A percentile compares a stretch with the other conserved stretches of the same genome.
Evolutionary conservation across 768 basidiomycete genomes (phyloP).

Genomic region (Gyrodon lividus): DNA sequence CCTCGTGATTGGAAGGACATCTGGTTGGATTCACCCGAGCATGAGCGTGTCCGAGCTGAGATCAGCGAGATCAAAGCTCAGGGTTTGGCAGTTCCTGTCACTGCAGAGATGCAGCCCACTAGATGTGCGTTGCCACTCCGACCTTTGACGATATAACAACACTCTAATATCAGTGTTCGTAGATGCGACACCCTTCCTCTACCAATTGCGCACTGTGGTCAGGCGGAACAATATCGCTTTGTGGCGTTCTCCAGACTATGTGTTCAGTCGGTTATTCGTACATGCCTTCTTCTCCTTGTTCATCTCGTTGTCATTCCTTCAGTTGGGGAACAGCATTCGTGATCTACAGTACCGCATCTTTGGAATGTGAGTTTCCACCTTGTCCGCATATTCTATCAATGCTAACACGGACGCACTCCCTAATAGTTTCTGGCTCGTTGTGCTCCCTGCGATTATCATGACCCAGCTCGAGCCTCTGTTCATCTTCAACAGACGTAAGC

Average conservation of each 20-base stretch:
- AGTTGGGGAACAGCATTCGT: slow-evolving; percentile 59
- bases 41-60: slow-evolving; percentile 37
- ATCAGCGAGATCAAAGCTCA: slow-evolving; percentile 48
- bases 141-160: not conserved
- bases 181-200: slow-evolving; percentile 76
- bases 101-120: slow-evolving; percentile 40
- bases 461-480: slow-evolving; percentile 72
- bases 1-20: slow-evolving; percentile 84
- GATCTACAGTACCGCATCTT: slow-evolving; percentile 82
- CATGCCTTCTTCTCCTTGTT: slow-evolving; percentile 69
- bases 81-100: slow-evolving; percentile 42
- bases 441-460: slow-evolving; percentile 76
- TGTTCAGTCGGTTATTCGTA: slow-evolving; percentile 79
- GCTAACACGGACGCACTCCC: not conserved
- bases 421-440: slow-evolving; percentile 60
- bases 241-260: slow-evolving; percentile 84
- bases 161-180: not conserved
- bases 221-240: slow-evolving; percentile 66
- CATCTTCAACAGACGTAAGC: slow-evolving; percentile 61
- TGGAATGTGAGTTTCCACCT: slow-evolving; percentile 52
- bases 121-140: slow-evolving; percentile 49
- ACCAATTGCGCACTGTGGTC: slow-evolving; percentile 70
- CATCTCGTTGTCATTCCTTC: slow-evolving; percentile 77
- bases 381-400: not conserved
- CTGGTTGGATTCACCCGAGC: slow-evolving; percentile 76